phyloP scores from a whole-genome alignment of 805 yeast species.

The Cyberlindnera maritima region DNA sequence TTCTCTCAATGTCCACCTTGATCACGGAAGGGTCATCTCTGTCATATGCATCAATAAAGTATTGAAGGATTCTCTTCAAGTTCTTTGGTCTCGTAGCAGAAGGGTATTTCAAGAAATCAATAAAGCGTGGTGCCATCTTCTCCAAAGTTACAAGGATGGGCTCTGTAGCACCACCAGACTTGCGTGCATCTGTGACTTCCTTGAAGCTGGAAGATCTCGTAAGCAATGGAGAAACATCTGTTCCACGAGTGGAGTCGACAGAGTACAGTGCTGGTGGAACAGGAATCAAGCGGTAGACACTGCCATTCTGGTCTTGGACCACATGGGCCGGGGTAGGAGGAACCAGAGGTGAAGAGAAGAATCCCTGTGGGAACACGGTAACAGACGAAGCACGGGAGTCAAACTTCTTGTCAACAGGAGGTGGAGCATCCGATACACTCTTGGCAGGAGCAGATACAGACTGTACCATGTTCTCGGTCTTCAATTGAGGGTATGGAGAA shows the following conservation, averaged over 20 bases:
- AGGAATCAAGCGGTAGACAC: slow-evolving; percentile 8
- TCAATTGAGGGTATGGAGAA: neutral
- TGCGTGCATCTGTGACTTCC: neutral
- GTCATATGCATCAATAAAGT: slow-evolving; percentile 37
- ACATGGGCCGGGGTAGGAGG: neutral
- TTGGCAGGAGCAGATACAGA: neutral
- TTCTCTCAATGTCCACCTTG: slow-evolving; percentile 10
- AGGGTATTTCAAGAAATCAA: slow-evolving; percentile 33
- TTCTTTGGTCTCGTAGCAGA: slow-evolving; percentile 33
- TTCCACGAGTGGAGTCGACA: neutral
- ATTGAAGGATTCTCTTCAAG: slow-evolving; percentile 32
- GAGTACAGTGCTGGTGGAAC: neutral
- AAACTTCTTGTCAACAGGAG: neutral
- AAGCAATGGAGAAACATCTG: neutral
- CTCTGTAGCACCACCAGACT: slow-evolving; percentile 3
- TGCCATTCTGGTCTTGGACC: slow-evolving; percentile 7
- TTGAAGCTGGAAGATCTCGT: neutral
- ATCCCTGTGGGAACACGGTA: neutral
- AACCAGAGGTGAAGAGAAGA: neutral
- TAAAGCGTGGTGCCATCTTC: slow-evolving; percentile 29
- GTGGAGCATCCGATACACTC: neutral
- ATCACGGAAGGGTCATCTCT: slow-evolving; percentile 24
- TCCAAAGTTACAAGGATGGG: slow-evolving; percentile 22
- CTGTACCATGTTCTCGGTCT: neutral
- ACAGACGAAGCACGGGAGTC: neutral